Evolutionary conservation across 2,329 filamentous ascomycete genomes (phyloP), one percentile per base, ranked within the genome.

Genomic region (Cytospora piceicola): DNA sequence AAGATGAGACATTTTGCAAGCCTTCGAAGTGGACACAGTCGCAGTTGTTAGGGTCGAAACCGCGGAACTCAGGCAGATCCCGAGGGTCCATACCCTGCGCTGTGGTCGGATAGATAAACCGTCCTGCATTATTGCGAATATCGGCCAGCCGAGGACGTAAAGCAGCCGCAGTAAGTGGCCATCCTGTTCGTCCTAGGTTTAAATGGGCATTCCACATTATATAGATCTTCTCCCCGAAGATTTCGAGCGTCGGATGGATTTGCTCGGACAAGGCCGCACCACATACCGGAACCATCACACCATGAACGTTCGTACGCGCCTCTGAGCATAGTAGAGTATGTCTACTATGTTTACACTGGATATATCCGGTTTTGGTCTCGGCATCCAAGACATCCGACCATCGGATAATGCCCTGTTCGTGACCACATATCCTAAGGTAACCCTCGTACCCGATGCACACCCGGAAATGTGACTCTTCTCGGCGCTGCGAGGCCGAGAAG

Each of bases 11-110:
- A 0, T 20, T 22, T 22, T 55, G 39, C 1, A 2, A 14, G 0
- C 36, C 39, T 1, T 42, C 2, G 1, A 52, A 27, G 1, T 1
- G 5, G 39, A 30, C 11, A 9, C 63, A 65, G 22, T 36, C 58
- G 52, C 63, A 61, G 24, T 65, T 52, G 54, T 65, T 65, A 0
- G 58, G 58, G n/a, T 65, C 63, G n/a, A 65, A 58, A 53, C 58
- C 61, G 9, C 32, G 63, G 4, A 52, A 11, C 2, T 42, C 39
- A 9, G 63, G 63, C 9, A 15, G 20, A 3, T 53, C n/a, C n/a
- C n/a, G n/a, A n/a, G n/a, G n/a, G n/a, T n/a, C 36, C 9, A 4
- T 56, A 12, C 24, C 29, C 2, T 20, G n/a, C 0, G 8, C n/a
- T 17, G 11, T 6, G 42, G 12, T 9, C 2, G 58, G 58, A 3